Percentiles rank a stretch among this genome's conserved stretches.
phyloP scores from a whole-genome alignment of 345 rosid genomes.

The Anacardium occidentale region DNA sequence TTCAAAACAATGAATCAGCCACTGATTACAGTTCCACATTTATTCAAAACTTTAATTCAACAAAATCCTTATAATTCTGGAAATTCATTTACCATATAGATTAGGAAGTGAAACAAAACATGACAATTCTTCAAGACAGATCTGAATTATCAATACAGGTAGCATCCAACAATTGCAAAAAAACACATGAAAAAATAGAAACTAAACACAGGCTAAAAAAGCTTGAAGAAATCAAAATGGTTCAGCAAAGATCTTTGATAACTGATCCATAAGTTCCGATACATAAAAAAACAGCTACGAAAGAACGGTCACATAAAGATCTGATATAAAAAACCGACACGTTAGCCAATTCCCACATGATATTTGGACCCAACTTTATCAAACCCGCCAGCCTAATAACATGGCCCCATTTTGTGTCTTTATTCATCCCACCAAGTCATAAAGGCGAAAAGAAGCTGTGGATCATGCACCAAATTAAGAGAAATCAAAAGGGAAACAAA shows the following conservation, averaged over 20 bases:
- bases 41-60: background rate
- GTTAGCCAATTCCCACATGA: slow-evolving; percentile 37
- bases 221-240: background rate
- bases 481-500: background rate
- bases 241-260: background rate
- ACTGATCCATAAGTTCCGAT: background rate
- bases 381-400: slow-evolving; percentile 19
- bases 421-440: slow-evolving; percentile 13
- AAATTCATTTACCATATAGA: background rate
- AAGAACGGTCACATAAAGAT: slow-evolving; percentile 20
- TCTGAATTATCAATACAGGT: slow-evolving; percentile 7
- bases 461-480: slow-evolving; percentile 20
- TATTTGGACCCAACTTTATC: slow-evolving; percentile 36
- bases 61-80: background rate
- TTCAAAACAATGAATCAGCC: background rate
- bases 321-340: slow-evolving; percentile 21
- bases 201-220: slow-evolving; percentile 1
- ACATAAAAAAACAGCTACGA: background rate
- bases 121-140: slow-evolving; percentile 8
- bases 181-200: background rate
- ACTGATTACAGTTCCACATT: too few relatives aligned
- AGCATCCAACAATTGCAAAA: background rate
- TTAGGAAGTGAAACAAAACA: background rate
- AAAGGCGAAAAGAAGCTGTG: slow-evolving; percentile 7
- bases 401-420: slow-evolving; percentile 9